Conservation (phyloP, 2,329 filamentous ascomycete species). For the Acrodontium crateriforme region DNA sequence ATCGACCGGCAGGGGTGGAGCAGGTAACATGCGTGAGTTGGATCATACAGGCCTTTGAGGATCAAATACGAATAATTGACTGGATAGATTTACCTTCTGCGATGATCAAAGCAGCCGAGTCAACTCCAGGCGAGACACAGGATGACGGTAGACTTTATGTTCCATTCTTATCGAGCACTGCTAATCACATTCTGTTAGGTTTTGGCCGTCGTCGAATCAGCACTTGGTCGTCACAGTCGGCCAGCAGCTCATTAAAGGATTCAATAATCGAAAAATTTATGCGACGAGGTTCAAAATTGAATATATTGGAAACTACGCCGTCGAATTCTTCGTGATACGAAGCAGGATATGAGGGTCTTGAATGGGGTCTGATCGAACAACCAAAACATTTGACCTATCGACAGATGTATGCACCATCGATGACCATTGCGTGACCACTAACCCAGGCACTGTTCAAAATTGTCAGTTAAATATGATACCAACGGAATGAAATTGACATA, state of each 20-base stretch:
- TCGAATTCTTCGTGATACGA: no score
- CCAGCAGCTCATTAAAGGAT: neutral
- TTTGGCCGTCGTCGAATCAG: constrained; percentile 3
- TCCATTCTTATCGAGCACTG: no score
- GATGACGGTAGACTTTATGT: no score
- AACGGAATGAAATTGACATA: constrained; percentile 4
- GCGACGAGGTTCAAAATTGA: constrained; percentile 7
- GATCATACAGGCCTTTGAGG: no score
- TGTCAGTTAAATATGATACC: constrained; percentile 1
- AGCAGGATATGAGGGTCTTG: no score
- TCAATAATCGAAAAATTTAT: constrained; percentile 6
- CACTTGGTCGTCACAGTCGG: constrained; percentile 2
- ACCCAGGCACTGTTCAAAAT: constrained; percentile 11
- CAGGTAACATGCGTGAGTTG: constrained; percentile 9
- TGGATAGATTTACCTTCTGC: no score
- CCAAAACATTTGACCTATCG: constrained; percentile 3
- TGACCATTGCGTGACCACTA: constrained; percentile 2
- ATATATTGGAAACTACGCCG: no score
- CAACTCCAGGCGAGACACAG: no score
- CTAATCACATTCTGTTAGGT: no score
- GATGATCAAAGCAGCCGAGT: no score
- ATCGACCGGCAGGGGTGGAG: constrained; percentile 9
- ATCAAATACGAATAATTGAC: no score
- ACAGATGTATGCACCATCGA: constrained; percentile 6
- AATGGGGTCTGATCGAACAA: no score